Evolutionary conservation across 768 basidiomycete species (phyloP).

Genomic region (Mycena alexandri): DNA sequence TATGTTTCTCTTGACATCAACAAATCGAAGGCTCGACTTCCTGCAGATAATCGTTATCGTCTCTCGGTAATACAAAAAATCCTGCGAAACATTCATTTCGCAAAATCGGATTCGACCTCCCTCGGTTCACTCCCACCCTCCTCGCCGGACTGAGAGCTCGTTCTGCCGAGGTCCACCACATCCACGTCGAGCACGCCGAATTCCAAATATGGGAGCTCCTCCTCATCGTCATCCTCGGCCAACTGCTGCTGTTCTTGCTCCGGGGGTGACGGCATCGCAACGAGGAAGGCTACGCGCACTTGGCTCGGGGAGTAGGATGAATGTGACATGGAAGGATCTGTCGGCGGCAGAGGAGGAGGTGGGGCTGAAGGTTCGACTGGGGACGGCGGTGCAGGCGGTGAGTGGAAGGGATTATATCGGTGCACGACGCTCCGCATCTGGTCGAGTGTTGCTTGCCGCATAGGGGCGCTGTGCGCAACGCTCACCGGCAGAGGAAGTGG

Average conservation of each 20-base stretch:
- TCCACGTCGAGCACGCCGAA: slow-evolving; percentile 20
- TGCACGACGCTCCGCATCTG: slow-evolving; percentile 9
- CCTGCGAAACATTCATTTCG: too few relatives aligned
- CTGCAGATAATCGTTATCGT: too few relatives aligned
- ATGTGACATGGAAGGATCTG: too few relatives aligned
- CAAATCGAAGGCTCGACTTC: too few relatives aligned
- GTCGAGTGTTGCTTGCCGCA: neutral
- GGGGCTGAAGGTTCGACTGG: neutral
- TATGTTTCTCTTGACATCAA: too few relatives aligned
- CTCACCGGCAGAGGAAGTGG: neutral
- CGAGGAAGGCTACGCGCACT: slow-evolving; percentile 16
- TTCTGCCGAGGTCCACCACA: neutral
- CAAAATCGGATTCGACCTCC: too few relatives aligned
- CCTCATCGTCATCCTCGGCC: neutral
- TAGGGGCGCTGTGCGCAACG: neutral
- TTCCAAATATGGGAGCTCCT: slow-evolving; percentile 13
- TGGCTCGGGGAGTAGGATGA: neutral
- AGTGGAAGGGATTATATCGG: slow-evolving; percentile 2
- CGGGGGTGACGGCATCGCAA: slow-evolving; percentile 16
- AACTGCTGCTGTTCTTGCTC: too few relatives aligned
- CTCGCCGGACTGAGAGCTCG: neutral
- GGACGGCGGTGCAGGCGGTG: neutral
- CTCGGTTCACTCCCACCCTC: neutral
- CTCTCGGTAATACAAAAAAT: too few relatives aligned
- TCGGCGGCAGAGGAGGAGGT: neutral